Evolutionary conservation across 257 asterid genomes (phyloP), one percentile per base, ranked within the genome.

Genomic region (Fraxinus quadrangulata): DNA sequence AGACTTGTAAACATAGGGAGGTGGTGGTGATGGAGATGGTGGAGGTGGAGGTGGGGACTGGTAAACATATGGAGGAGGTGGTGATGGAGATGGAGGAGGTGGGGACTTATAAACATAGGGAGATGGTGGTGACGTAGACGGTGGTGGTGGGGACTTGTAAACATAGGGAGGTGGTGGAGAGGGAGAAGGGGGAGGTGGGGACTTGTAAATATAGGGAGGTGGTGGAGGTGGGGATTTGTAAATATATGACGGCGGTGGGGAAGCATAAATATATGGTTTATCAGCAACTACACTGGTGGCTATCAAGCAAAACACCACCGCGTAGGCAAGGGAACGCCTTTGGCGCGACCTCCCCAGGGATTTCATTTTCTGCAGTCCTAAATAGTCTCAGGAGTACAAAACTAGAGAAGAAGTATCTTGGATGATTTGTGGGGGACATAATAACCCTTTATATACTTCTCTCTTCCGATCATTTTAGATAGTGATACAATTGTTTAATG

Each of bases 251-350:
- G 23, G 63, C 0, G 63, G 24, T 28, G 77, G 68, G 28, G 49
- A 72, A 9, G 2, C 47, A 1, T 67, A 0, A 3, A 6, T 11
- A 2, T 74, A 10, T 1, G 71, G 26, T 0, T 67, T 24, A 26
- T 73, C 79, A 14, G 75, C 79, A 0, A 59, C 73, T 13, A 73
- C 63, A 6, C 19, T 49, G 2, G 71, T 73, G 30, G 71, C 75
- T n/a, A 73, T 21, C 63, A 79, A 49, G 75, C 70, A 67, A 49
- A 73, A 49, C 34, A 75, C 76, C 19, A 80, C 49, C 2, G 16
- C 59, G 24, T 31, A 74, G 17, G 70, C 73, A 13, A 80, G 67
- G 83, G 28, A 26, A 26, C 28, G 28, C 28, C 28, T 26, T 26
- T 26, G 28, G 28, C 77, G 68, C 82, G 13, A 78, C 77, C 74